Conservation (phyloP, 108 stramenopile genomes). For the Schizochytrium sp. region DNA sequence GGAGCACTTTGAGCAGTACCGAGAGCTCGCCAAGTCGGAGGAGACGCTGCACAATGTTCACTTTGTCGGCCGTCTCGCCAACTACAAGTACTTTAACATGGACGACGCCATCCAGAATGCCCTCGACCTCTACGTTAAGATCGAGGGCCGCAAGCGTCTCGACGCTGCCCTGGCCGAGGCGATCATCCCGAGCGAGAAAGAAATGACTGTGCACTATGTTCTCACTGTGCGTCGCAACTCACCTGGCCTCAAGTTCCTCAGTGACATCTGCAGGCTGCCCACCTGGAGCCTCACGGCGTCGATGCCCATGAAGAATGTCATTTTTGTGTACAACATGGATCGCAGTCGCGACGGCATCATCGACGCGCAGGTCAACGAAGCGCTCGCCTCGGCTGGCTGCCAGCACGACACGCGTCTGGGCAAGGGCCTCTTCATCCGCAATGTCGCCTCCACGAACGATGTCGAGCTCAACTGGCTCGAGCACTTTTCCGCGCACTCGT, state of each 20-base stretch:
- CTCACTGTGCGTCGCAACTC: not conserved
- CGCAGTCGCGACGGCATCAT: not conserved
- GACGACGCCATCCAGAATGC: conserved; percentile 71
- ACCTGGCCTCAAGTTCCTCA: not conserved
- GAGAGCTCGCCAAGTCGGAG: conserved; percentile 53
- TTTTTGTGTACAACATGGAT: not conserved
- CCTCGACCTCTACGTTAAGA: conserved; percentile 44
- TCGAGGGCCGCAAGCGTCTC: conserved; percentile 34
- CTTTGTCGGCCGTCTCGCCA: conserved; percentile 74
- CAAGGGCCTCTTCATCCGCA: not conserved
- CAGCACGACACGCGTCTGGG: not conserved
- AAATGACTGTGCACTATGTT: not conserved
- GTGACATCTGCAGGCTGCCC: not conserved
- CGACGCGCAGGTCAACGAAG: not conserved
- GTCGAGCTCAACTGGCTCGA: not conserved
- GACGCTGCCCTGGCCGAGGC: not conserved
- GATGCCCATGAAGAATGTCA: not conserved
- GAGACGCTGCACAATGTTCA: conserved; percentile 36
- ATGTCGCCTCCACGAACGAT: not conserved
- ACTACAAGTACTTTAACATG: conserved; percentile 84
- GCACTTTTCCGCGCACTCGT: not conserved
- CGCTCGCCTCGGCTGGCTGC: not conserved
- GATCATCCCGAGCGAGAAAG: not conserved
- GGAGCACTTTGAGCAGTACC: conserved; percentile 56
- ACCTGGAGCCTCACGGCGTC: not conserved